A percentile compares a stretch with the other conserved stretches of the same genome.
Conservation (phyloP, 192 early-diverging fungal genomes). For the Entomortierella beljakovae region DNA sequence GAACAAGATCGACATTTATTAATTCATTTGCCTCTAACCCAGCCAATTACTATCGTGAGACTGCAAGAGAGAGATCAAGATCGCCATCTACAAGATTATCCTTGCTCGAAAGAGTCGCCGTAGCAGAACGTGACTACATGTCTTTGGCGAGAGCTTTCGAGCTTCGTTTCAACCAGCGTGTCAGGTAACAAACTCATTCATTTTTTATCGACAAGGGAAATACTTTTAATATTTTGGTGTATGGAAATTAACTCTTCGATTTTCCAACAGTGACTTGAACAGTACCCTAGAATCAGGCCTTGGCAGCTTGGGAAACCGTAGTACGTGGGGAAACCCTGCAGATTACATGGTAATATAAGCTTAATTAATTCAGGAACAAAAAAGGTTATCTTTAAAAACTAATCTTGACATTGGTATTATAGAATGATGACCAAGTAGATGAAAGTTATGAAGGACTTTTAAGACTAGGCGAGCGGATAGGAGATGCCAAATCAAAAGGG, state of each 20-base stretch:
- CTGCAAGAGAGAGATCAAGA: slow-evolving; percentile 4
- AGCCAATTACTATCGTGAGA: not conserved
- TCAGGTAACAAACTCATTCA: too few relatives aligned
- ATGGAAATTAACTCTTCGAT: not conserved
- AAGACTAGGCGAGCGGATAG: slow-evolving; percentile 41
- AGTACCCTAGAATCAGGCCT: not conserved
- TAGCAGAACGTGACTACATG: not conserved
- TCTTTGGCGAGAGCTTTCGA: not conserved
- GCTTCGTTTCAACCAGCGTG: not conserved
- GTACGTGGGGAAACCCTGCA: slow-evolving; percentile 24
- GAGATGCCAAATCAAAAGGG: slow-evolving; percentile 51
- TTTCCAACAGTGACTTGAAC: not conserved
- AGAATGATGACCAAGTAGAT: slow-evolving; percentile 55
- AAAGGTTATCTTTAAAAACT: not conserved
- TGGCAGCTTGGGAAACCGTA: not conserved
- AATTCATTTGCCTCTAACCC: not conserved
- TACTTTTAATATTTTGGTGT: too few relatives aligned
- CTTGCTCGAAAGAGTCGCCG: not conserved
- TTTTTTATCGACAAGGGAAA: too few relatives aligned
- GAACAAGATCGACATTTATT: slow-evolving; percentile 1
- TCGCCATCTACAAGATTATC: slow-evolving; percentile 1
- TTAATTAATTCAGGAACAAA: not conserved
- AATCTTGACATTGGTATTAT: not conserved
- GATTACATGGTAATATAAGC: slow-evolving; percentile 21
- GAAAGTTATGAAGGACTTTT: slow-evolving; percentile 45